Percentiles rank a stretch among this genome's conserved stretches.
These are phyloP conservation scores for Mycena kentingensis DNA, from an alignment of 768 basidiomycete species.

Conservation along the genomic window DNA sequence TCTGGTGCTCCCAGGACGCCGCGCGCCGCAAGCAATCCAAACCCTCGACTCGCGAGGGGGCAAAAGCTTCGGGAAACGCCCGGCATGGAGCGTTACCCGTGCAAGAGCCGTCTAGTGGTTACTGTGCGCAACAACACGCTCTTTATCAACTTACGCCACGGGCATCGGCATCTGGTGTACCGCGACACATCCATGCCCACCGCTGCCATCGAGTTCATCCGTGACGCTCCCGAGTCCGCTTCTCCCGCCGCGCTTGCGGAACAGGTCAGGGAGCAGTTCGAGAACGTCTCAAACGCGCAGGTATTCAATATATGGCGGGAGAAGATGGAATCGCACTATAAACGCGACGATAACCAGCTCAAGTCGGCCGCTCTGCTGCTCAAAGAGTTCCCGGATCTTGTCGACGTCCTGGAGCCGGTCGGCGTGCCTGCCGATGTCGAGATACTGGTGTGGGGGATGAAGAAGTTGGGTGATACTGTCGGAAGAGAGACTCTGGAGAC, in stretches of 20 bases:
- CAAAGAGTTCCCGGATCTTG: background rate
- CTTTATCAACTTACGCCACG: background rate
- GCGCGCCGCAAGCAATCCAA: too few relatives aligned
- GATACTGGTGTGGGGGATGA: background rate
- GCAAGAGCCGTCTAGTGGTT: background rate
- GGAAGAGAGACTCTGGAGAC: background rate
- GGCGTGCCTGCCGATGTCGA: background rate
- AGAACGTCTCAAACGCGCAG: background rate
- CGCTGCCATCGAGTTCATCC: too few relatives aligned
- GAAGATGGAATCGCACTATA: background rate
- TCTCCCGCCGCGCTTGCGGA: background rate
- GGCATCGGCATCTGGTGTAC: background rate
- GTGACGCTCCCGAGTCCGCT: too few relatives aligned
- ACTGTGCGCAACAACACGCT: background rate
- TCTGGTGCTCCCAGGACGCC: too few relatives aligned
- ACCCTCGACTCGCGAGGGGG: too few relatives aligned
- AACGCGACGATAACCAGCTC: background rate
- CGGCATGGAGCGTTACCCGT: background rate
- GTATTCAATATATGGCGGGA: background rate
- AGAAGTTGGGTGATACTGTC: background rate
- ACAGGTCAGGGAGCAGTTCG: background rate
- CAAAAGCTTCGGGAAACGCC: background rate
- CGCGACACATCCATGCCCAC: too few relatives aligned
- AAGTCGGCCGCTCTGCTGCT: background rate
- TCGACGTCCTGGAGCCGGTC: background rate